These are phyloP conservation scores for Henckelia pumila DNA, from an alignment of 257 asterid genomes.

Conservation along the genomic window DNA sequence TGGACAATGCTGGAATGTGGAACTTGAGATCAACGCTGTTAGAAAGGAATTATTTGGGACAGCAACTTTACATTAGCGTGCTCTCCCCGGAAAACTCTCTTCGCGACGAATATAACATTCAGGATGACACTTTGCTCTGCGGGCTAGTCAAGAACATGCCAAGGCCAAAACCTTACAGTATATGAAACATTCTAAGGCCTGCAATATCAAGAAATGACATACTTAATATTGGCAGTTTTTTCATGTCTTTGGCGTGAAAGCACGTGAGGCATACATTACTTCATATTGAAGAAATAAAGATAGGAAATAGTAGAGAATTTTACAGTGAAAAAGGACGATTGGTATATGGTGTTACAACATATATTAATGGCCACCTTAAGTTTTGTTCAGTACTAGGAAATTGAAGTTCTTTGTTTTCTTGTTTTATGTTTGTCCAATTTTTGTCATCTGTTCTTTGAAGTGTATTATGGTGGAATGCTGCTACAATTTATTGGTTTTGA, in stretches of 20 bases:
- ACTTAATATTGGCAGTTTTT: too few species aligned
- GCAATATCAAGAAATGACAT: neutral
- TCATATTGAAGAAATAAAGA: neutral
- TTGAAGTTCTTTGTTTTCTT: neutral
- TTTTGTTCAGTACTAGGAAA: neutral
- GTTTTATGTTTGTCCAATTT: too few species aligned
- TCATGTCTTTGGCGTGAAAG: neutral
- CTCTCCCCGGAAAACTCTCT: slow-evolving; percentile 43
- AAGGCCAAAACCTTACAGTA: slow-evolving; percentile 31
- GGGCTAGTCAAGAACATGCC: slow-evolving; percentile 52
- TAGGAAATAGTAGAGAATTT: too few species aligned
- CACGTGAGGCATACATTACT: neutral
- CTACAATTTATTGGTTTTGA: too few species aligned
- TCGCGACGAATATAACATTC: slow-evolving; percentile 51
- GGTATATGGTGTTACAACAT: neutral
- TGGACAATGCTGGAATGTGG: slow-evolving; percentile 74
- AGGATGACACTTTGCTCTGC: slow-evolving; percentile 29
- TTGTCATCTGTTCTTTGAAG: too few species aligned
- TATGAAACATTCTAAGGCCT: neutral
- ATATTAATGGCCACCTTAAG: neutral
- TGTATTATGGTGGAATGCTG: neutral
- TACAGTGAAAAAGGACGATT: too few species aligned
- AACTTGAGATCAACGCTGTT: slow-evolving; percentile 36
- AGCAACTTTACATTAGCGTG: slow-evolving; percentile 57
- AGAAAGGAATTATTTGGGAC: slow-evolving; percentile 53